Evolutionary conservation across 2,329 filamentous ascomycete species (phyloP), one percentile per base, ranked within the genome.

Genomic region (Blastomyces percursus): DNA sequence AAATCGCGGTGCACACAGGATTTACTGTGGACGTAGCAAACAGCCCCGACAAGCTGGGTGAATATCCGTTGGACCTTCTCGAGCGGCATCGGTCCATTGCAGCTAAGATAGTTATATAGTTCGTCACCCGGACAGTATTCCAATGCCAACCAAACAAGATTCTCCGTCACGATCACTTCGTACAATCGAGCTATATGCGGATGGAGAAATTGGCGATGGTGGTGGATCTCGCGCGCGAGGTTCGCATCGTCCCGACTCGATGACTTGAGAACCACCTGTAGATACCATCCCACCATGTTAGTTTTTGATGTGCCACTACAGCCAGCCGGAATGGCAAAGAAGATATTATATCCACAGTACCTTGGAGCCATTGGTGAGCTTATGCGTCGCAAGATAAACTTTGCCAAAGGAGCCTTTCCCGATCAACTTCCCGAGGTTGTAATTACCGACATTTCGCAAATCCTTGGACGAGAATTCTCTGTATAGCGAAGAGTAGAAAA

Each of bases 91-190:
- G 90, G 87, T 11, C 94, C 94, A 75, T 96, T 85, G 65, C 88
- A 83, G 67, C 96, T 85, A 64, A 99, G 86, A 76, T 97, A 92
- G 74, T 97, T 95, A 80, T 97, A 99, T 24, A 99, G 81, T 77
- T 99, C 94, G 76, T 97, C 94, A 91, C 90, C 92, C 66, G 90
- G 88, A 76, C 94, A 99, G 74, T 96, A 99, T 78, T 99, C 94
- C 70, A 99, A 79, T 38, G 95, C 94, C 71, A 99, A 82, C 94
- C 94, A 99, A 60, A 99, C 95, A 74, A 97, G 77, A 59, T 81
- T 86, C 77, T 99, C 94, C 1, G 94, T 99, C 66, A 99, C 92
- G 70, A 99, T 96, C 64, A 99, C 93, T 79, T 99, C 94, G 80
- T 99, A 97, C 27, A 99, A 81, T 59, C 94, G 85, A 55, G 94